phyloP scores from a whole-genome alignment of 176 grass and related monocot genomes.

The Rhipidocladum racemiflorum region DNA sequence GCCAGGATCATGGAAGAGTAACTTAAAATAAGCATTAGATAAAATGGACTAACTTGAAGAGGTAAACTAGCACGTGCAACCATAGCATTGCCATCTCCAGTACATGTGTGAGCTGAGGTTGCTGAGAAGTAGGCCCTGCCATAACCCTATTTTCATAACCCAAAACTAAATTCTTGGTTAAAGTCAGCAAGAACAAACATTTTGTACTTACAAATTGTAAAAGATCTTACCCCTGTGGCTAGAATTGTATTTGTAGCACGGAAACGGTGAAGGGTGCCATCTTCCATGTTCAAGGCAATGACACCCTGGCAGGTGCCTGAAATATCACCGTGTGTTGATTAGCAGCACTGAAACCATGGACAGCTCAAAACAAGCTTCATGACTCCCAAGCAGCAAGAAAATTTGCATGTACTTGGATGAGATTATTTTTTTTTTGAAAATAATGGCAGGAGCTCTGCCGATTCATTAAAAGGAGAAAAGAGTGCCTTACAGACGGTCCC shows the following conservation, averaged over 20 bases:
- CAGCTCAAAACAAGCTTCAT: not conserved
- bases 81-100: constrained; percentile 95
- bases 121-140: constrained; percentile 95
- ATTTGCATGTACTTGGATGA: constrained; percentile 2
- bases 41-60: constrained; percentile 56
- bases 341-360: not conserved
- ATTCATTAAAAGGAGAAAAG: too few relatives aligned
- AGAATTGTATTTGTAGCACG: constrained; percentile 80
- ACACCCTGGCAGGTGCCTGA: constrained; percentile 76
- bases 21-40: constrained; percentile 4
- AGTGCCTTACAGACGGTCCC: too few relatives aligned
- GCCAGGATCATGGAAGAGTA: constrained; percentile 9
- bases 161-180: not conserved
- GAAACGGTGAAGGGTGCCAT: constrained; percentile 95
- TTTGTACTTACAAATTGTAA: not conserved
- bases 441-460: too few relatives aligned
- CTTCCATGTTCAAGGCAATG: constrained; percentile 99
- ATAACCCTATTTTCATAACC: constrained; percentile 51
- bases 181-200: constrained; percentile 8
- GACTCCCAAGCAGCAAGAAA: not conserved
- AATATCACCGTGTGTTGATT: constrained; percentile 27
- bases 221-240: constrained; percentile 70
- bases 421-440: too few relatives aligned
- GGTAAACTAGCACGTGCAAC: constrained; percentile 89
- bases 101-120: constrained; percentile 97